Evolutionary conservation across 2,329 filamentous ascomycete genomes (phyloP), one percentile per base, ranked within the genome.

Genomic region (Alternaria viburni): DNA sequence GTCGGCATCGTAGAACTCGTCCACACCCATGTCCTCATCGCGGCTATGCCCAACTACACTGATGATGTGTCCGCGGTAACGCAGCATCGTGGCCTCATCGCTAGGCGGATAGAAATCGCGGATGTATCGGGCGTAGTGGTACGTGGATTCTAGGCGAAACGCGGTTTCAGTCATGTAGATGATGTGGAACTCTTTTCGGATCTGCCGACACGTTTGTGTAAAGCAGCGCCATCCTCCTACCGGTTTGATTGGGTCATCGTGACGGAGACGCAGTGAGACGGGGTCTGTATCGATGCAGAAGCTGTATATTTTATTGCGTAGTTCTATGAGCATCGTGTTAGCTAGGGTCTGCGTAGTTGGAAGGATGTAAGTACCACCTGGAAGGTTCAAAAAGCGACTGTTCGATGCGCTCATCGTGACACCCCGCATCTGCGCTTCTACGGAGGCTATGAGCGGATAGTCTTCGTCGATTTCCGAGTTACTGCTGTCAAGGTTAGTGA

Each of bases 121-220:
- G 17, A 57, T 57, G 26, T 30, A 57, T 13, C 41, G 49, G 36
- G 49, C 49, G 19, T 57, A 30, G 43, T 46, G 41, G 26, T 57
- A 30, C 5, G 17, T 46, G 41, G 44, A 45, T 47, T n/a, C 23
- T 47, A 57, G 54, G 8, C 28, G 41, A 8, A 46, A 12, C 1
- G 9, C 30, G 2, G 54, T 57, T 11, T 57, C 25, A 3, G 41
- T 13, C 19, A 63, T 47, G 59, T 65, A 71, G 6, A 54, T 30
- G 1, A 62, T 56, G 2, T 56, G 65, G 55, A 65, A 71, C 46
- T 72, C 68, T 12, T 45, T 12, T 21, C 69, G 68, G 23, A 72
- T 64, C 36, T 65, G 64, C 13, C 54, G 60, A 46, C 61, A 69
- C 30, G 54, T 57, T 26, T 57, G 41, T 43, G 43, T 23, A 23